A percentile compares a stretch with the other conserved stretches of the same genome.
These are phyloP conservation scores for Amylocystis lapponica DNA, from an alignment of 768 basidiomycete species.

Conservation along the genomic window DNA sequence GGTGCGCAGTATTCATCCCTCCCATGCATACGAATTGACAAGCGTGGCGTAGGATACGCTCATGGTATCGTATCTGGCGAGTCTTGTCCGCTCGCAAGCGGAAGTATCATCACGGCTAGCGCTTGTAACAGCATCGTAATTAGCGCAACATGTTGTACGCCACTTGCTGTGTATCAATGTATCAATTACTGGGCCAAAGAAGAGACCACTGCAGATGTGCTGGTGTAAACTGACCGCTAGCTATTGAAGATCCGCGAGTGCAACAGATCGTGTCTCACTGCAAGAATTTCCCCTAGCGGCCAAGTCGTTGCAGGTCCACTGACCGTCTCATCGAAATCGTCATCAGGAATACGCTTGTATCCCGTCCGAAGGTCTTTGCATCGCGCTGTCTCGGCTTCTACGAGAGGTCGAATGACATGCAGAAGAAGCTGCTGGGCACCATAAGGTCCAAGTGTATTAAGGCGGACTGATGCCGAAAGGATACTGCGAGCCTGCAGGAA, in stretches of 20 bases:
- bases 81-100: slow-evolving; percentile 88
- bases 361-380: slow-evolving; percentile 49
- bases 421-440: slow-evolving; percentile 83
- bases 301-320: slow-evolving; percentile 83
- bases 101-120: slow-evolving; percentile 87
- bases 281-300: slow-evolving; percentile 93
- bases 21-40: too few species aligned
- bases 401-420: slow-evolving; percentile 61
- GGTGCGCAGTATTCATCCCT: slow-evolving; percentile 31
- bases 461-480: slow-evolving; percentile 85
- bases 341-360: slow-evolving; percentile 10
- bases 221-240: slow-evolving; percentile 20
- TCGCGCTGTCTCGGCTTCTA: slow-evolving; percentile 45
- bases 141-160: background rate
- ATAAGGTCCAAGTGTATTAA: slow-evolving; percentile 93
- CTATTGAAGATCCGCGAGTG: slow-evolving; percentile 98
- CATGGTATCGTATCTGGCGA: slow-evolving; percentile 93
- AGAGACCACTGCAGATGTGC: background rate
- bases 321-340: slow-evolving; percentile 18
- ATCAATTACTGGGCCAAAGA: too few species aligned
- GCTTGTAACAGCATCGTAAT: slow-evolving; percentile 50
- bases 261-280: slow-evolving; percentile 86
- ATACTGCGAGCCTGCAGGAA: slow-evolving; percentile 90
- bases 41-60: slow-evolving; percentile 63
- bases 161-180: too few species aligned